A percentile compares a stretch with the other conserved stretches of the same genome.
Evolutionary conservation across 2,329 filamentous ascomycete genomes (phyloP).

Genomic region (Clonostachys sp.): DNA sequence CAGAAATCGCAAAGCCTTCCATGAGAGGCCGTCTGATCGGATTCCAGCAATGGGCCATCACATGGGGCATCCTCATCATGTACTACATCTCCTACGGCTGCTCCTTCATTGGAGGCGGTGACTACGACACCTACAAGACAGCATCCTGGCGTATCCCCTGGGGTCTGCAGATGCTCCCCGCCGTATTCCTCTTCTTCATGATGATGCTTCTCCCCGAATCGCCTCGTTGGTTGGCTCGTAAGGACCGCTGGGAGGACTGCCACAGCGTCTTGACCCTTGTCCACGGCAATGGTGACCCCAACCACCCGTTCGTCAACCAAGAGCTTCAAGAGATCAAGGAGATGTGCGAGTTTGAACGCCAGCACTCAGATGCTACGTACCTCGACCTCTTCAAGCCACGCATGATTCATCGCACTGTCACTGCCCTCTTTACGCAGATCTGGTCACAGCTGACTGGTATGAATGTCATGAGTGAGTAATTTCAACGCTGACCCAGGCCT

Average conservation of each 20-base stretch:
- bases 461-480: conserved; percentile 49
- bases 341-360: conserved; percentile 68
- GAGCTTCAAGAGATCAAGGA: conserved; percentile 72
- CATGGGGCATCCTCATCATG: conserved; percentile 62
- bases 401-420: conserved; percentile 49
- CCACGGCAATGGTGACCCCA: conserved; percentile 60
- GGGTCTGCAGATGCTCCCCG: conserved; percentile 61
- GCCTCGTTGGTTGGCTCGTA: conserved; percentile 59
- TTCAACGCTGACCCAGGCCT: no score
- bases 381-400: conserved; percentile 68
- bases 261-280: conserved; percentile 50
- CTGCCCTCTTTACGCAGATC: conserved; percentile 46
- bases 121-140: conserved; percentile 27
- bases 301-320: conserved; percentile 59
- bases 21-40: conserved; percentile 63
- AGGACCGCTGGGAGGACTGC: conserved; percentile 56
- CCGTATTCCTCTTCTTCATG: conserved; percentile 51
- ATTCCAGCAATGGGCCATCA: conserved; percentile 72
- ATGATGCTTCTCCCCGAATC: conserved; percentile 58
- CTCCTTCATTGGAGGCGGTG: conserved; percentile 45
- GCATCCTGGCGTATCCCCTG: conserved; percentile 61
- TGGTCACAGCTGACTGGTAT: conserved; percentile 54
- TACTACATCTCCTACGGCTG: conserved; percentile 65
- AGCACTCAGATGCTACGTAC: conserved; percentile 65
- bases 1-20: conserved; percentile 55